Percentiles rank a stretch among this genome's conserved stretches.
Evolutionary conservation across 257 asterid genomes (phyloP).

Genomic region (Solanum pinnatisectum): DNA sequence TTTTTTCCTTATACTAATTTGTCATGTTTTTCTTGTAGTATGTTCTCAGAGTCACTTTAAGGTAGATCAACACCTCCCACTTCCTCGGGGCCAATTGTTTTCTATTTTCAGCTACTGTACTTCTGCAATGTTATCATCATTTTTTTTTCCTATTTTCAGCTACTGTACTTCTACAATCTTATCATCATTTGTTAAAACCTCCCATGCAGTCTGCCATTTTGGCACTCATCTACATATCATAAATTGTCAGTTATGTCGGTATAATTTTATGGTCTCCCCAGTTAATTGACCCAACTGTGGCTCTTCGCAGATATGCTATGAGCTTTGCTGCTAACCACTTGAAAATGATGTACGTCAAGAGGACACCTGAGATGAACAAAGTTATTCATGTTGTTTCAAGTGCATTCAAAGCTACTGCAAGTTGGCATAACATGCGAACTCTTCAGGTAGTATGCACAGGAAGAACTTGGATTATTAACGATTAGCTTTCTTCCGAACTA

Average conservation of each 20-base stretch:
- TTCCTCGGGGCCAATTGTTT: neutral
- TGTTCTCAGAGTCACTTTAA: neutral
- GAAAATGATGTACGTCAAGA: slow-evolving; percentile 55
- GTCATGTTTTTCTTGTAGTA: neutral
- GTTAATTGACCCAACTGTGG: neutral
- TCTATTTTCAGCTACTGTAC: neutral
- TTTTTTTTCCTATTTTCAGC: neutral
- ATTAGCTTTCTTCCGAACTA: slow-evolving; percentile 5
- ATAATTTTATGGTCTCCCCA: neutral
- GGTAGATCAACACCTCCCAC: neutral
- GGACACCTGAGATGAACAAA: slow-evolving; percentile 76
- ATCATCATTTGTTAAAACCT: neutral
- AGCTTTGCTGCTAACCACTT: slow-evolving; percentile 74
- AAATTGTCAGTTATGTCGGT: neutral
- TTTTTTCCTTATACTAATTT: neutral
- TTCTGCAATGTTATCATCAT: neutral
- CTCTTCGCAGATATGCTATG: slow-evolving; percentile 71
- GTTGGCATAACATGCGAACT: slow-evolving; percentile 97
- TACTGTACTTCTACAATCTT: neutral
- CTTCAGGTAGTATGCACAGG: slow-evolving; percentile 60
- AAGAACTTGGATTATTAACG: neutral
- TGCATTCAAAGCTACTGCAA: slow-evolving; percentile 70
- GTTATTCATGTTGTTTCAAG: slow-evolving; percentile 88
- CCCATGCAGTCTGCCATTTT: neutral
- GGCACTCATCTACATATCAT: neutral